Evolutionary conservation across 192 early-diverging fungal genomes (phyloP), one percentile per base, ranked within the genome.

Genomic region (Entrophospora sp.): DNA sequence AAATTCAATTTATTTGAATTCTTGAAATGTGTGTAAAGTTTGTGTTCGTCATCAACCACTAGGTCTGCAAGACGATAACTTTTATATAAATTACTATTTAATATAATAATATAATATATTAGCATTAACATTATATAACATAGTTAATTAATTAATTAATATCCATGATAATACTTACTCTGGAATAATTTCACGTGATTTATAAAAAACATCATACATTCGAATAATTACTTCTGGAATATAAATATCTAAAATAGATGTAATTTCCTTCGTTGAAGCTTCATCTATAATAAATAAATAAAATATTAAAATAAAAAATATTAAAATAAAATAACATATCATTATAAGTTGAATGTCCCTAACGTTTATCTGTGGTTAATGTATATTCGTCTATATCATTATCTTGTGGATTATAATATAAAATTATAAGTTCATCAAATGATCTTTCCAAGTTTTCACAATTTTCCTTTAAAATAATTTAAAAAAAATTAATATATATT

Each of bases 41-140:
- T 13, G 1, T 24, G 24, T 18, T 42, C 16, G 14, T 37, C 64
- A 31, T 53, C 46, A 0, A 35, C 64, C 1, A 66, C 49, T 13
- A 31, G 7, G 22, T 66, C 28, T 2, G 64, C 64, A 9, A 66
- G 35, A 30, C 27, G 34, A 42, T 53, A 20, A 28, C 64, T 66
- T 53, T 66, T 40, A 12, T 51, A 22, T 14, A 66, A 31, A 66
- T 66, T 53, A 16, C 64, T 66, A 53, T 25, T 22, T 35, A 24
- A 32, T 30, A 35, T 34, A 46, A 31, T 18, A 30, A 13, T 16
- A 10, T 5, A 13, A 53, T 53, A 27, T 27, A 35, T 18, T 8
- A 35, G 1, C 3, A 32, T 24, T 20, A 4, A 57, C 22, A 36
- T 35, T 20, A 36, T 36, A 57, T 4, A 32, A 9, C 4, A 28